These are phyloP conservation scores for Curvularia lunata DNA, from an alignment of 2,329 filamentous ascomycete genomes.

Conservation along the genomic window DNA sequence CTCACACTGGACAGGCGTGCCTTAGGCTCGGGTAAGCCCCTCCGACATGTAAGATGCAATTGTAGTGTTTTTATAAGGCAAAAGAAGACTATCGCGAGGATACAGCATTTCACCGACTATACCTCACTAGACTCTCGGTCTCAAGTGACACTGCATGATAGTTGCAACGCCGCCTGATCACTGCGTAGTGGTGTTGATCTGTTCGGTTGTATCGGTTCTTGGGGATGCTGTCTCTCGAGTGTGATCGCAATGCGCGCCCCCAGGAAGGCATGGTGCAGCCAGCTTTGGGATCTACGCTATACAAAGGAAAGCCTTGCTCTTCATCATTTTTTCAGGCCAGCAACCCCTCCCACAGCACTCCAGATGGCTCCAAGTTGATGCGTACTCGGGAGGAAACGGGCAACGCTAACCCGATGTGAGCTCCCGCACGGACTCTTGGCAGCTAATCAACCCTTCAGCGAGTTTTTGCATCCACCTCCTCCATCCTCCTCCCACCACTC, in stretches of 20 bases:
- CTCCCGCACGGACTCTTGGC: conserved; percentile 28
- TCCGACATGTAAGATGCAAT: not conserved
- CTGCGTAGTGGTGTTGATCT: not conserved
- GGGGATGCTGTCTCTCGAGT: not conserved
- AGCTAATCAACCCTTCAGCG: conserved; percentile 30
- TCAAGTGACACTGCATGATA: not conserved
- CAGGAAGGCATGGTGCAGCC: not conserved
- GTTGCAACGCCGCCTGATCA: not conserved
- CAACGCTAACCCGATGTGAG: conserved; percentile 22
- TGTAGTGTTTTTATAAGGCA: not conserved
- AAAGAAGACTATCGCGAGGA: not conserved
- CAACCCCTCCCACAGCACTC: not conserved
- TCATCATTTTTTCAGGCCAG: not conserved
- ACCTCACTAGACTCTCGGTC: not conserved
- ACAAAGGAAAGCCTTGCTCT: not conserved
- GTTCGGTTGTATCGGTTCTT: not conserved
- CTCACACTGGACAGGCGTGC: not conserved
- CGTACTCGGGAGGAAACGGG: conserved; percentile 22
- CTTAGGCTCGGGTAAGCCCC: not conserved
- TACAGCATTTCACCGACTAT: not conserved
- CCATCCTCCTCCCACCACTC: conserved; percentile 35
- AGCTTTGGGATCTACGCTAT: no score
- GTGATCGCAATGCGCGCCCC: not conserved
- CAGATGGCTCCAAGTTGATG: not conserved
- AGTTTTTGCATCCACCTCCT: conserved; percentile 34